Conservation (phyloP, 139 green algal species). For the Edaphochlamys debaryana region DNA sequence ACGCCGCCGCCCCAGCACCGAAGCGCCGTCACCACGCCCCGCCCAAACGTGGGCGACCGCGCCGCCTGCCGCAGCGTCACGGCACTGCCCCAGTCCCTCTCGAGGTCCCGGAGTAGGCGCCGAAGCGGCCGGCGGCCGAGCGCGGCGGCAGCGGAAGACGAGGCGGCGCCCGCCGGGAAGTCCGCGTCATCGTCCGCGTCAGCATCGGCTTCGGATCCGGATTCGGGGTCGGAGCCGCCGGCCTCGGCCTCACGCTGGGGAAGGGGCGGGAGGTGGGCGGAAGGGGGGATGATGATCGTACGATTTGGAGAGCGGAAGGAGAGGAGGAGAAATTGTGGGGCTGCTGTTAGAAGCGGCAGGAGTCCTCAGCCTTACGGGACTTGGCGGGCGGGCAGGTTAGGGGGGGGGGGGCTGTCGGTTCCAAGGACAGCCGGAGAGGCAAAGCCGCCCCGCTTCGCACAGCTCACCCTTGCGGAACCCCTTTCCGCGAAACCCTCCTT, state of each 20-base stretch:
- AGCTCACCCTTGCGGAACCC: no score
- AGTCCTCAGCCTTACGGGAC: no score
- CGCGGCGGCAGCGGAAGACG: background rate
- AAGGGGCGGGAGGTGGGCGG: background rate
- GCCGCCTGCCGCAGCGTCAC: conserved; percentile 3
- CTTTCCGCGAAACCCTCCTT: background rate
- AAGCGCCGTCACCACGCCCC: background rate
- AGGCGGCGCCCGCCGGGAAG: no score
- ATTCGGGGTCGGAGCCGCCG: background rate
- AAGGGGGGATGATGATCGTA: background rate
- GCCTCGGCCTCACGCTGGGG: no score
- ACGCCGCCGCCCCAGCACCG: background rate
- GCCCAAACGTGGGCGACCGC: background rate
- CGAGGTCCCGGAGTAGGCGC: conserved; percentile 1
- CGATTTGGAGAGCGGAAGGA: no score
- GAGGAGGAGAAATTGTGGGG: no score
- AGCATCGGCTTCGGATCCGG: background rate
- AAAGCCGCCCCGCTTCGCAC: no score
- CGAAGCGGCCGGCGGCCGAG: background rate
- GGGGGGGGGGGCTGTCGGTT: no score
- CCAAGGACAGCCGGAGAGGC: no score
- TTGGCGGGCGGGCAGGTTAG: no score
- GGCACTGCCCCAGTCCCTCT: background rate
- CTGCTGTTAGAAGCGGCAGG: no score
- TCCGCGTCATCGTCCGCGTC: background rate